Evolutionary conservation across 768 basidiomycete species (phyloP), one percentile per base, ranked within the genome.

Genomic region (Kondoa malvinella): DNA sequence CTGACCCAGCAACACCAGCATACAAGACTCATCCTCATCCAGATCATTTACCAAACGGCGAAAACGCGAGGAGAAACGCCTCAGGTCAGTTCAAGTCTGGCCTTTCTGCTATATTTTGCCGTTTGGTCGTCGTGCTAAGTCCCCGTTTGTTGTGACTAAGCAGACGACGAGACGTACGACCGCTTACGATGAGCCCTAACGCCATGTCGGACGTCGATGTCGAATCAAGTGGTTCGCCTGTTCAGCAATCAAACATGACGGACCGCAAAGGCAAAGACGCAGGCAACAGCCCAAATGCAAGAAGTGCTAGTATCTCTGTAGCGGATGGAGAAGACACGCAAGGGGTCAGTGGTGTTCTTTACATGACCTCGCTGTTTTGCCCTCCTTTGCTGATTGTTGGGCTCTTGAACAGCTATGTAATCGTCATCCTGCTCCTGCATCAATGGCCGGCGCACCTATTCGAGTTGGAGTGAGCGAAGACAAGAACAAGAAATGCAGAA

Each of bases 391-490:
- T 14, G 40, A 3, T 27, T 59, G 17, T 40, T 27, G 3, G 2
- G 32, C 14, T 50, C 64, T 50, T 57, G 3, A 32, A 30, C 64
- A 65, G 64, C 4, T 50, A 16, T 2, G 32, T n/a, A 65, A 65
- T 40, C 3, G 30, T 12, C 64, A 65, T 40, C 34, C 34, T 3
- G 64, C 64, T 3, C 30, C 64, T 14, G 64, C 16, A 3, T 32
- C 61, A 3, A 3, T n/a, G 32, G 8, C 57, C 56, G 58, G 25
- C 30, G 69, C 57, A 14, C 80, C 83, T 3, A 90, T 85, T 77
- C 81, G 84, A 66, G 82, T 90, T 34, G 88, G 88, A 27, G 83
- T 87, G 12, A 80, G 85, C 34, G 91, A 94, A 73, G 90, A 95
- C 70, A 72, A 77, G 66, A 80, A 80, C 78, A 91, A 86, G 77